Evolutionary conservation across 805 yeast species (phyloP), one percentile per base, ranked within the genome.

Genomic region (Wickerhamomyces sydowiorum): DNA sequence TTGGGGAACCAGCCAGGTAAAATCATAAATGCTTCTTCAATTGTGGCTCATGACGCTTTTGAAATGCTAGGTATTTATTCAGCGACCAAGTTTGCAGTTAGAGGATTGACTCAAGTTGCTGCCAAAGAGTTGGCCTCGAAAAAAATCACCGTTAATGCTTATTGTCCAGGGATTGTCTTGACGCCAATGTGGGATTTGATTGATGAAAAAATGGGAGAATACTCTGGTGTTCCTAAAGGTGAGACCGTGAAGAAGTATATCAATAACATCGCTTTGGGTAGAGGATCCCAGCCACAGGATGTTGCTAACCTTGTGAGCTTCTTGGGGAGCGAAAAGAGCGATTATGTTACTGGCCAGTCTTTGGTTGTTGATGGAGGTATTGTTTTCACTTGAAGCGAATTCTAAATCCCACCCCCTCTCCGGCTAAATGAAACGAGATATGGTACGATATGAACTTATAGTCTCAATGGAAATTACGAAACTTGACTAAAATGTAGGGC

Each of bases 131-230:
- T 61, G 44, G 69, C 69, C 0, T 41, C 51, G 7, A 41, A 60
- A 27, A 59, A 62, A 38, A 63, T 68, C 42, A 60, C 66, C 14
- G 66, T 66, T 14, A 68, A 68, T 45, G 48, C 62, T 4, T 61
- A 65, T 43, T 63, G 65, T 44, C 72, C 71, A 17, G 72, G 70
- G 24, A 61, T 62, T 40, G 69, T 66, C 15, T 48, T 58, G 14
- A 67, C 72, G 1, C 65, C 66, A 45, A 56, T 67, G 61, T 55
- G 63, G 57, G 64, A 60, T 38, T 43, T 53, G 27, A 55, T 60
- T 29, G 65, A 60, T 46, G 44, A 45, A 20, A 44, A 52, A 46
- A 41, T 60, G 44, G 48, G 55, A 24, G 54, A 48, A 38, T 32
- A 53, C 33, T 43, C 50, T 28, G 60, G 65, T 25, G 54, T 47